Evolutionary conservation across 257 asterid genomes (phyloP), one percentile per base, ranked within the genome.

Genomic region (Dorcoceras hygrometricum): DNA sequence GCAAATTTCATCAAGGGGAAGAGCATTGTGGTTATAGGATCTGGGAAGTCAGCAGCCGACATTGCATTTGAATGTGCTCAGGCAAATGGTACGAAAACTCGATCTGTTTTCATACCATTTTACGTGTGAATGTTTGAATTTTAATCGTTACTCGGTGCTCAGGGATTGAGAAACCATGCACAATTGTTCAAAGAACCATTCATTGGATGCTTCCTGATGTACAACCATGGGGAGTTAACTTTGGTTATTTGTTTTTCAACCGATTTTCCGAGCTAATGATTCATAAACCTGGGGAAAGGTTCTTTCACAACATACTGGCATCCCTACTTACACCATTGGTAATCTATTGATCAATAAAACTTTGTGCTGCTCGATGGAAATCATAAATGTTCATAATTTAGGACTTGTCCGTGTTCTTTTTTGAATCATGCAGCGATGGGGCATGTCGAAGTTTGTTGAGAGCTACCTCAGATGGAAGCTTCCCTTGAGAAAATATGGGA

Each of bases 251-350:
- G 31, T 73, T 65, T 73, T 61, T 76, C 60, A 80, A 48, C 62
- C 89, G 97, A 0, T 85, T 87, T 39, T 19, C 80, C 2, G 95
- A 87, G 78, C 84, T 90, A 16, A 43, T 81, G 81, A 74, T 87
- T 75, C 97, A 90, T 60, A 90, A 87, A 77, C 97, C 95, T 7
- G 88, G 89, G 3, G 81, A 90, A 77, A 80, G 83, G 1, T 18
- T 78, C 18, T 20, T 79, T 0, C 71, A 63, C 18, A 70, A 80
- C 67, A 36, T 72, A 32, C 2, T 82, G 53, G 89, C 94, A 7
- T 63, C 84, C 18, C 51, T 77, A 36, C 85, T 90, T 16, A 75
- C 83, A 5, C 94, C 96, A 6, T 1, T 89, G 93, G 96, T 87
- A 74, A 64, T n/a, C 34, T 31, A 59, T 74, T 28, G 63, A 31